Conservation (phyloP, 2,329 filamentous ascomycete genomes). For the Tolypocladium album region DNA sequence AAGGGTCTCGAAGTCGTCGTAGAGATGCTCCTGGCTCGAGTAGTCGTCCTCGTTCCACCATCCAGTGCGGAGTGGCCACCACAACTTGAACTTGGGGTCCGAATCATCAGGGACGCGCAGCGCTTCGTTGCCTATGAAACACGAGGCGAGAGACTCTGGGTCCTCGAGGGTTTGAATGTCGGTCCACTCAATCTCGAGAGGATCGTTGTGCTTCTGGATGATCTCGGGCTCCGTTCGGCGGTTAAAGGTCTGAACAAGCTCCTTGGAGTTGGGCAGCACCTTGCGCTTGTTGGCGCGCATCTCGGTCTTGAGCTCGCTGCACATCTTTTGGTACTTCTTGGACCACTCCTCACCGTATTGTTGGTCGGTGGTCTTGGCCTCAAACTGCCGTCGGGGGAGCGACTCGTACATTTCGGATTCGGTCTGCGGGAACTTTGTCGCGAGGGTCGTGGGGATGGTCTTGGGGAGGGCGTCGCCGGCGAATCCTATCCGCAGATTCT, state of each 20-base stretch:
- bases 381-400: slow-evolving; percentile 60
- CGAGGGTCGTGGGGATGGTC: slow-evolving; percentile 87
- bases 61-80: slow-evolving; percentile 82
- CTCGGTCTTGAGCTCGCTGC: slow-evolving; percentile 73
- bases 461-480: slow-evolving; percentile 94
- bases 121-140: slow-evolving; percentile 73
- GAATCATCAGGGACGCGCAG: slow-evolving; percentile 84
- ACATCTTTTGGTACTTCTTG: slow-evolving; percentile 71
- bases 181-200: slow-evolving; percentile 90
- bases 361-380: slow-evolving; percentile 56
- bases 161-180: slow-evolving; percentile 59
- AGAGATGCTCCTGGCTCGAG: slow-evolving; percentile 64
- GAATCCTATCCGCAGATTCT: slow-evolving; percentile 87
- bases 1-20: slow-evolving; percentile 78
- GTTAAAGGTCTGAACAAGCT: slow-evolving; percentile 92
- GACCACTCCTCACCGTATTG: slow-evolving; percentile 77
- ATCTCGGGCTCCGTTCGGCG: slow-evolving; percentile 70
- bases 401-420: slow-evolving; percentile 77
- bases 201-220: slow-evolving; percentile 91
- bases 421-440: slow-evolving; percentile 63
- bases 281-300: slow-evolving; percentile 93
- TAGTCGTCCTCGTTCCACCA: slow-evolving; percentile 91
- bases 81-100: slow-evolving; percentile 78
- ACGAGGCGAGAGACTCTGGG: slow-evolving; percentile 48
- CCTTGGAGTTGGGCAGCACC: slow-evolving; percentile 93